Conservation (phyloP, 371 early-diverging fungal species). For the Mitosporidium daphniae region DNA sequence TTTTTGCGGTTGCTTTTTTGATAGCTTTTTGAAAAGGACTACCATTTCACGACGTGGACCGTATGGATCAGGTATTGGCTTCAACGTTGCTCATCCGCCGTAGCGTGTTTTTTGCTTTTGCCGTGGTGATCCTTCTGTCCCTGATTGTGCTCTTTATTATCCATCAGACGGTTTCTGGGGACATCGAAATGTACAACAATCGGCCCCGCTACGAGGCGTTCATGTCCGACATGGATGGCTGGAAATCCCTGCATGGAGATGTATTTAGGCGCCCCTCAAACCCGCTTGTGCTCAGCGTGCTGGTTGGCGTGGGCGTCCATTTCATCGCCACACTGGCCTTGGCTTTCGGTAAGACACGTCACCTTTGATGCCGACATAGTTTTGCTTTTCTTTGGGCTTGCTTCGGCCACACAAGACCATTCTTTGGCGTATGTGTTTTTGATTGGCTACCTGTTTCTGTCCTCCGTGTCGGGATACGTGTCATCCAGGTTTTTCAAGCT, state of each 20-base stretch:
- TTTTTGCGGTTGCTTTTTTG: too few relatives aligned
- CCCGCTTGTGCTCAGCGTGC: conserved; percentile 32
- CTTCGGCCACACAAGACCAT: conserved; percentile 61
- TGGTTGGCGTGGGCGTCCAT: conserved; percentile 60
- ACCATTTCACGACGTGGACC: too few relatives aligned
- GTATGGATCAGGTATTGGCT: too few relatives aligned
- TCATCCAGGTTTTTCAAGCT: conserved; percentile 65
- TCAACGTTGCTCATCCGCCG: too few relatives aligned
- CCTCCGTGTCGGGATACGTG: conserved; percentile 37
- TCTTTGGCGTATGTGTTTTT: conserved; percentile 51
- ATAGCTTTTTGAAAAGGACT: too few relatives aligned
- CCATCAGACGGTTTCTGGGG: too few relatives aligned
- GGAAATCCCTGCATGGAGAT: conserved; percentile 57
- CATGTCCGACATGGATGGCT: too few relatives aligned
- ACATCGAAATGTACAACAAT: too few relatives aligned
- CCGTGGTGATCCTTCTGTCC: too few relatives aligned
- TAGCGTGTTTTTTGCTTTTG: too few relatives aligned
- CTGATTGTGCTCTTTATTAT: too few relatives aligned
- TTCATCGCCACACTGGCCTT: neutral
- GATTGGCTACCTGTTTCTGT: conserved; percentile 46
- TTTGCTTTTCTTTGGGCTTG: conserved; percentile 78
- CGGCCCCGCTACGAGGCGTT: too few relatives aligned
- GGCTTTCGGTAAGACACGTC: neutral
- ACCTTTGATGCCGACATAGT: conserved; percentile 7
- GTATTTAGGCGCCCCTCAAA: conserved; percentile 48